Evolutionary conservation across 2,329 filamentous ascomycete genomes (phyloP).

Genomic region (Aspergillus ruber): DNA sequence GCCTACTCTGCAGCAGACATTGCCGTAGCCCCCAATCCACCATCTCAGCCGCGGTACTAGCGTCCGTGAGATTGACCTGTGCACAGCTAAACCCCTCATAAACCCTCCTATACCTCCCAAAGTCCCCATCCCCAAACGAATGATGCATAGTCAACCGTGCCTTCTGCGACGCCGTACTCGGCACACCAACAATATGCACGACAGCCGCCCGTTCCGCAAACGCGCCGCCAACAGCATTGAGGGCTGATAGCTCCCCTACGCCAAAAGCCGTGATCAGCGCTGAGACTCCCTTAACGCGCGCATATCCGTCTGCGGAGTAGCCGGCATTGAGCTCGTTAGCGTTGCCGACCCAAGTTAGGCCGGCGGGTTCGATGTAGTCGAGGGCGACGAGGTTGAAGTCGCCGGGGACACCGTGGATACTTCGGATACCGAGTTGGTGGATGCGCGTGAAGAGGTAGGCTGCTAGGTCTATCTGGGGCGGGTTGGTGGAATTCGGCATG

Average conservation of each 20-base stretch:
- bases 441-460: no score
- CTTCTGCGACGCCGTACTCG: constrained; percentile 40
- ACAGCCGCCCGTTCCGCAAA: constrained; percentile 67
- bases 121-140: constrained; percentile 59
- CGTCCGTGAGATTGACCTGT: constrained; percentile 44
- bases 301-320: constrained; percentile 70
- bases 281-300: constrained; percentile 60
- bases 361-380: constrained; percentile 44
- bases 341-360: constrained; percentile 50
- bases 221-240: constrained; percentile 68
- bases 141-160: constrained; percentile 52
- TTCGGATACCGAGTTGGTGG: no score
- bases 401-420: constrained; percentile 34
- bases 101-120: constrained; percentile 47
- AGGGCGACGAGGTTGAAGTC: constrained; percentile 43
- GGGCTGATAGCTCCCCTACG: constrained; percentile 60
- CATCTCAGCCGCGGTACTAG: constrained; percentile 40
- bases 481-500: no score
- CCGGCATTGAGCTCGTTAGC: constrained; percentile 51
- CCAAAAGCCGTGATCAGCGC: constrained; percentile 68
- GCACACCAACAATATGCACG: constrained; percentile 54
- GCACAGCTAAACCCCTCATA: constrained; percentile 45
- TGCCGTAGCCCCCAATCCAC: constrained; percentile 48
- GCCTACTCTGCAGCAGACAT: constrained; percentile 48
- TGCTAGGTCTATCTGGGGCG: no score